Evolutionary conservation across 2,329 filamentous ascomycete species (phyloP).

Genomic region (Fusarium haematococcum): DNA sequence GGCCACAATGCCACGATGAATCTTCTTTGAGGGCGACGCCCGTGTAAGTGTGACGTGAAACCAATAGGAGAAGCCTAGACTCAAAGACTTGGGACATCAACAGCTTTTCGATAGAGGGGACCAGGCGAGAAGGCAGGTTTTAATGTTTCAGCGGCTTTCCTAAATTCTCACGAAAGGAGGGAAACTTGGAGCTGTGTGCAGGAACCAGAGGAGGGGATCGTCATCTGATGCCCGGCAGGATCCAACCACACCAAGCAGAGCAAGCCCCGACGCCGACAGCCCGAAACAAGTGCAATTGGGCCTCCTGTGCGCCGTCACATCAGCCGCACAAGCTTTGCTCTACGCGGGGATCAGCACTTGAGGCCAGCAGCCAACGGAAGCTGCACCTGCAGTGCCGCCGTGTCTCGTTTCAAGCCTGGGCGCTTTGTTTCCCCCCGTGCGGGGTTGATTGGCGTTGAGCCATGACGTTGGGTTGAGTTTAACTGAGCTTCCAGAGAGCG

Average conservation of each 20-base stretch:
- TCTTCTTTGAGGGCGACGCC: background rate
- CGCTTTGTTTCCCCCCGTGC: background rate
- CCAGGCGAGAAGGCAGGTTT: background rate
- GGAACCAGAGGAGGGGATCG: slow-evolving; percentile 40
- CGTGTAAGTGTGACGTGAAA: slow-evolving; percentile 36
- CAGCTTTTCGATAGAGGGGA: background rate
- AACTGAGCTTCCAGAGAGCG: background rate
- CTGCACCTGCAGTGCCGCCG: background rate
- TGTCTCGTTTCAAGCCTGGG: background rate
- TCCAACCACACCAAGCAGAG: slow-evolving; percentile 19
- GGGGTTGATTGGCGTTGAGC: slow-evolving; percentile 26
- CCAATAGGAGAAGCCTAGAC: slow-evolving; percentile 6
- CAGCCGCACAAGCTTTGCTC: background rate
- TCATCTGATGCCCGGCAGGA: slow-evolving; percentile 39
- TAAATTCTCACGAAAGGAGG: background rate
- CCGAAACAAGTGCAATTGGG: slow-evolving; percentile 18
- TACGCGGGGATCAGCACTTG: background rate
- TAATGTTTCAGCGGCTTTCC: background rate
- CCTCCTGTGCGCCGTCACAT: background rate
- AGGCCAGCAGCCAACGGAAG: background rate
- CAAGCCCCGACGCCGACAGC: slow-evolving; percentile 5
- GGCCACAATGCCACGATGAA: slow-evolving; percentile 29
- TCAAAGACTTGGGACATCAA: slow-evolving; percentile 1
- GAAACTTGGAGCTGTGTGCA: background rate
- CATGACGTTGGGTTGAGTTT: slow-evolving; percentile 48